phyloP scores from a whole-genome alignment of 2,329 filamentous ascomycete species.

The Botryosphaeria dothidea region DNA sequence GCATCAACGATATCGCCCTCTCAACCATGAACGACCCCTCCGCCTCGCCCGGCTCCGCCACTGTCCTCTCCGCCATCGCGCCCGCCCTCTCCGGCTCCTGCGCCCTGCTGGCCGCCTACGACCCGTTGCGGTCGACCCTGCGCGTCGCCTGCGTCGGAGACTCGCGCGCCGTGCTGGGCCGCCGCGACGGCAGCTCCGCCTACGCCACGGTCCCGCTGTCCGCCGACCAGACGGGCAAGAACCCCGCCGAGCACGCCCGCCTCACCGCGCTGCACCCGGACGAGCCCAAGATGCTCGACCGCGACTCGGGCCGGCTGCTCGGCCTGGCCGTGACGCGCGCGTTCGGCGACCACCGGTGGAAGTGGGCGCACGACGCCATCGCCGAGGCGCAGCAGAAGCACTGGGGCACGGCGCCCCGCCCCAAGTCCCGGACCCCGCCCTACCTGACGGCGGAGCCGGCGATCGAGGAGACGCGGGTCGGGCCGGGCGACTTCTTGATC shows the following conservation, averaged over 20 bases:
- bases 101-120: slow-evolving; percentile 64
- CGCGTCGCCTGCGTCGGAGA: slow-evolving; percentile 69
- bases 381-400: slow-evolving; percentile 48
- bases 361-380: slow-evolving; percentile 59
- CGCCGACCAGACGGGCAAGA: slow-evolving; percentile 67
- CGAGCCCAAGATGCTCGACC: slow-evolving; percentile 53
- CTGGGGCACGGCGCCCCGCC: slow-evolving; percentile 50
- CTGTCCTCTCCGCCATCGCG: slow-evolving; percentile 32
- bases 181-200: slow-evolving; percentile 43
- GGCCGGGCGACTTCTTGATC: slow-evolving; percentile 59
- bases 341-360: slow-evolving; percentile 70
- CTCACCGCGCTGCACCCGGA: slow-evolving; percentile 59
- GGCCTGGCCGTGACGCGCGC: slow-evolving; percentile 64
- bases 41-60: slow-evolving; percentile 25
- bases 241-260: slow-evolving; percentile 57
- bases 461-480: slow-evolving; percentile 56
- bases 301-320: slow-evolving; percentile 59
- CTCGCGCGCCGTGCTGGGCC: slow-evolving; percentile 65
- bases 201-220: slow-evolving; percentile 60
- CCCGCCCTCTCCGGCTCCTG: slow-evolving; percentile 59
- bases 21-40: slow-evolving; percentile 40
- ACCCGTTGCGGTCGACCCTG: slow-evolving; percentile 54
- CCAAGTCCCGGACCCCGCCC: slow-evolving; percentile 56
- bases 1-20: slow-evolving; percentile 49
- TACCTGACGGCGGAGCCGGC: slow-evolving; percentile 70